A percentile compares a stretch with the other conserved stretches of the same genome.
Conservation (phyloP, 1,284 basidiomycete species). For the Apiotrichum akiyoshidainum region DNA sequence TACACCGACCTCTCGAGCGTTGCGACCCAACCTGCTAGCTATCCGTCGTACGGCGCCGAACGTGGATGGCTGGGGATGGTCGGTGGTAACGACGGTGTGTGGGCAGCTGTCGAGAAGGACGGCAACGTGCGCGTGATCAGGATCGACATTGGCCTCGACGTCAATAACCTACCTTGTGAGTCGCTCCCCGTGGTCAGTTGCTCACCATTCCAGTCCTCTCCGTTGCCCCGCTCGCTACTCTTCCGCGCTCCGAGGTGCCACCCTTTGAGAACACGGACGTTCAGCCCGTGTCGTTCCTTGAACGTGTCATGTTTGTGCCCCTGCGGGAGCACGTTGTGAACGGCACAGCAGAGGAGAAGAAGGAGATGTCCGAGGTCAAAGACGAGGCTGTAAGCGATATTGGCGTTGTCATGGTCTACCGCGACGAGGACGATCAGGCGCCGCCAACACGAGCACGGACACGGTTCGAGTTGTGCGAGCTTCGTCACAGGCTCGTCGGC, state of each 20-base stretch:
- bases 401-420: conserved; percentile 13
- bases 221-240: conserved; percentile 32
- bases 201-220: conserved; percentile 21
- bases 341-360: conserved; percentile 6
- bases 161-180: conserved; percentile 31
- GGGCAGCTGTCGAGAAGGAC: conserved; percentile 34
- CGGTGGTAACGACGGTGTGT: conserved; percentile 32
- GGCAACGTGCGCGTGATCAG: conserved; percentile 28
- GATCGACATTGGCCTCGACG: conserved; percentile 35
- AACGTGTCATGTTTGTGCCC: conserved; percentile 17
- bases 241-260: conserved; percentile 20
- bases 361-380: neutral
- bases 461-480: conserved; percentile 19
- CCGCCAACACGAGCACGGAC: conserved; percentile 12
- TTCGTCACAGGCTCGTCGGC: conserved; percentile 11
- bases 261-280: conserved; percentile 1
- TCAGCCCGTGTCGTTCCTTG: conserved; percentile 10
- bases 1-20: conserved; percentile 18
- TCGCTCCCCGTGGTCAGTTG: neutral
- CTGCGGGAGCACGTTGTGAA: conserved; percentile 9
- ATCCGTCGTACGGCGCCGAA: conserved; percentile 11
- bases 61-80: conserved; percentile 41
- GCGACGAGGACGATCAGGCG: conserved; percentile 11
- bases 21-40: conserved; percentile 1
- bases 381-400: conserved; percentile 11